Conservation (phyloP, 495 filamentous ascomycete species). For the Tuber calosporum region DNA sequence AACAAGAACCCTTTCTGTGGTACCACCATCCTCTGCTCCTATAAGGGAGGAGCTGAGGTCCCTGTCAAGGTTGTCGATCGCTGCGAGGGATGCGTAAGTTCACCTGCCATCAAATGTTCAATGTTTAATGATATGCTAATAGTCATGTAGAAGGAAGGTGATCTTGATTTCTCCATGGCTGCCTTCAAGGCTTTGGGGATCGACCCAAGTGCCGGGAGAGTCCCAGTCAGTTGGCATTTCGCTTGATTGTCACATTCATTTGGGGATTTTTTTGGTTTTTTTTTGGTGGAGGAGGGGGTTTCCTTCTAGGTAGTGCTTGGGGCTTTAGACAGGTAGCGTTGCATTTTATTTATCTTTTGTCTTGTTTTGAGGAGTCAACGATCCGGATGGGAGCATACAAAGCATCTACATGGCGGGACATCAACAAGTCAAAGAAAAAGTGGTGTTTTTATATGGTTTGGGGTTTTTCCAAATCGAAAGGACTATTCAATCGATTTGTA, state of each 20-base stretch:
- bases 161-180: conserved; percentile 22
- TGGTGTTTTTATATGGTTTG: conserved; percentile 2
- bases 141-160: background rate
- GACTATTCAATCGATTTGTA: background rate
- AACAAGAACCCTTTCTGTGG: conserved; percentile 47
- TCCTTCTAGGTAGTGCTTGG: background rate
- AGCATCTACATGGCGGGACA: background rate
- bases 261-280: conserved; percentile 2
- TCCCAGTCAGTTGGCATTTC: background rate
- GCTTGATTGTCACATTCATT: background rate
- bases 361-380: conserved; percentile 5
- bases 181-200: conserved; percentile 22
- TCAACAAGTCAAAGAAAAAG: background rate
- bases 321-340: conserved; percentile 4
- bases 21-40: conserved; percentile 4
- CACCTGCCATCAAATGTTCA: background rate
- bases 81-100: conserved; percentile 36
- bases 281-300: background rate
- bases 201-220: conserved; percentile 1
- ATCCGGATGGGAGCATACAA: background rate
- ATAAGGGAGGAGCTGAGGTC: background rate
- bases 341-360: conserved; percentile 2
- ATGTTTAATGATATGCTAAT: conserved; percentile 10
- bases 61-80: conserved; percentile 14
- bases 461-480: conserved; percentile 4